These are phyloP conservation scores for Tricladium varicosporioides DNA, from an alignment of 2,329 filamentous ascomycete species.

Conservation along the genomic window DNA sequence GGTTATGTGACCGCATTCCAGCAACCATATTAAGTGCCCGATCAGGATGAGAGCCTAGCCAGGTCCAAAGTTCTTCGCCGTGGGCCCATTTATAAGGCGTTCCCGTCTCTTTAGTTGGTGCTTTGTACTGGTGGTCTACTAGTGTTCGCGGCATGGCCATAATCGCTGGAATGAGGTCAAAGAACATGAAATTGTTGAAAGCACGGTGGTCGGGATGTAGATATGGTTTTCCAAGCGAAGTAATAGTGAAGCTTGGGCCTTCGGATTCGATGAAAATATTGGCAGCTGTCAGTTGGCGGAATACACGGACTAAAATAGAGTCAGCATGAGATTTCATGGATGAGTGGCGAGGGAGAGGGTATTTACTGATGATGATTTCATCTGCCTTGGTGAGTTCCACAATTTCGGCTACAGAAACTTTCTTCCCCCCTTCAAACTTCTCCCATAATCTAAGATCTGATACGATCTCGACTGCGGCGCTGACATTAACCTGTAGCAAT, in stretches of 20 bases:
- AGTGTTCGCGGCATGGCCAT: constrained; percentile 26
- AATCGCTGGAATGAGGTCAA: constrained; percentile 22
- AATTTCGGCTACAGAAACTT: constrained; percentile 18
- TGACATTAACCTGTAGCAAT: constrained; percentile 21
- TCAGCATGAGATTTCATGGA: not conserved
- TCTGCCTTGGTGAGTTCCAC: constrained; percentile 20
- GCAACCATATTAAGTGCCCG: constrained; percentile 25
- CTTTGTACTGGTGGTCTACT: constrained; percentile 21
- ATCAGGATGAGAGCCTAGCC: constrained; percentile 23
- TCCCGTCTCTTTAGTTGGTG: constrained; percentile 23
- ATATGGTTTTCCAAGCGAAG: constrained; percentile 19
- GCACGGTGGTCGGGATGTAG: constrained; percentile 21
- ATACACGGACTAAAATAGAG: constrained; percentile 15
- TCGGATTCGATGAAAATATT: constrained; percentile 13
- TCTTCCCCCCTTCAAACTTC: constrained; percentile 23
- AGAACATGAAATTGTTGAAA: constrained; percentile 24
- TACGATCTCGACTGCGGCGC: constrained; percentile 22
- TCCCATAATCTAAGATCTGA: constrained; percentile 20
- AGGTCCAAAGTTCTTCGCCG: constrained; percentile 27
- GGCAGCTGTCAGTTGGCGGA: constrained; percentile 23
- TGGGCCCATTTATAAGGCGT: constrained; percentile 25
- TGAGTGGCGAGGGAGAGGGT: not conserved
- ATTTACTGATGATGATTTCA: constrained; percentile 25
- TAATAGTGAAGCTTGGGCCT: constrained; percentile 18
- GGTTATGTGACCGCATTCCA: constrained; percentile 22